These are phyloP conservation scores for Cladosporium halotolerans DNA, from an alignment of 2,329 filamentous ascomycete species.

Conservation along the genomic window DNA sequence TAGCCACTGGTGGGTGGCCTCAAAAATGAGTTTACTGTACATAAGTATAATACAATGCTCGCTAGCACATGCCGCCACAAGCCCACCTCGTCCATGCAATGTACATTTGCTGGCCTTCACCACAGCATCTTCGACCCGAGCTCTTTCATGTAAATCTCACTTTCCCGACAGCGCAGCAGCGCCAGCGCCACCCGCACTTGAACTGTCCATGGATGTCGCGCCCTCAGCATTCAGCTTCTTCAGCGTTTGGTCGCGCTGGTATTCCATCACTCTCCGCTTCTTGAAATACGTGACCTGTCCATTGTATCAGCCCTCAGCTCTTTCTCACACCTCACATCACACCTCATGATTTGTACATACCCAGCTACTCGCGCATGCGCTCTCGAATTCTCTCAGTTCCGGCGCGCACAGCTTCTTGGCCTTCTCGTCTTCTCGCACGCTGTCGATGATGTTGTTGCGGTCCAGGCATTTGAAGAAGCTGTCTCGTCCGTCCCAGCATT, in stretches of 20 bases:
- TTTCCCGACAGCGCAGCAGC: slow-evolving; percentile 12
- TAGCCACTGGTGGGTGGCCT: no score
- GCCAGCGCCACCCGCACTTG: slow-evolving; percentile 8
- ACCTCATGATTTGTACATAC: slow-evolving; percentile 46
- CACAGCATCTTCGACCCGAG: background rate
- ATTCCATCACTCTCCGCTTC: slow-evolving; percentile 87
- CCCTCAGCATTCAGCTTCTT: slow-evolving; percentile 56
- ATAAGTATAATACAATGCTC: background rate
- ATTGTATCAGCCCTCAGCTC: background rate
- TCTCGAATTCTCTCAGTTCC: slow-evolving; percentile 65
- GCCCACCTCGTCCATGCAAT: background rate
- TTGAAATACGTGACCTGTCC: slow-evolving; percentile 94
- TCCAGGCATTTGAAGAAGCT: slow-evolving; percentile 84
- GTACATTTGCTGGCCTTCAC: background rate
- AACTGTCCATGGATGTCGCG: slow-evolving; percentile 22
- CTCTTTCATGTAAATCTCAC: slow-evolving; percentile 3
- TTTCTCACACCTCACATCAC: background rate
- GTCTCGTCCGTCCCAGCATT: slow-evolving; percentile 89
- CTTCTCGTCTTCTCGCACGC: slow-evolving; percentile 50
- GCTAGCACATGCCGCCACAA: background rate
- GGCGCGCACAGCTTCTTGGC: slow-evolving; percentile 50
- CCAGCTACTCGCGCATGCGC: slow-evolving; percentile 85
- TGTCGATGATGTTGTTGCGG: slow-evolving; percentile 71
- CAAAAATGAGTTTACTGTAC: background rate
- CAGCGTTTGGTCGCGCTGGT: slow-evolving; percentile 74